Evolutionary conservation across 2,329 filamentous ascomycete genomes (phyloP).

Genomic region (Verticillium dahliae): DNA sequence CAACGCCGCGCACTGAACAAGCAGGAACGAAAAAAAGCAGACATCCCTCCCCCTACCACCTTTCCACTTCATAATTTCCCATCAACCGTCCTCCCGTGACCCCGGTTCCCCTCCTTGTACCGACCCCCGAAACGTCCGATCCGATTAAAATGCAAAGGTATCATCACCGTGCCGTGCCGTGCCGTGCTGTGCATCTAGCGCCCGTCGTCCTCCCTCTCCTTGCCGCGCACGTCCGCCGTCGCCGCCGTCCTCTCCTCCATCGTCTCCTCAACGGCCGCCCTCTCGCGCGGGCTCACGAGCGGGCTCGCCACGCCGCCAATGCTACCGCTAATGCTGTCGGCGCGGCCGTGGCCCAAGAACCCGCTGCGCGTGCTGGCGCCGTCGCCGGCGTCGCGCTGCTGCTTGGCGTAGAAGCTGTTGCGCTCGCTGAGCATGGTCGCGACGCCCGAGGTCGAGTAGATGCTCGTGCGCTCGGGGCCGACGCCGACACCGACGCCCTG

Average conservation of each 20-base stretch:
- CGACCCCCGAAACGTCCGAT: background rate
- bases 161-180: background rate
- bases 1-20: background rate
- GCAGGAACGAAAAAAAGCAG: background rate
- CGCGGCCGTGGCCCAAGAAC: slow-evolving; percentile 66
- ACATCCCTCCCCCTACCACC: background rate
- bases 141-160: background rate
- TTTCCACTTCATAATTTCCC: background rate
- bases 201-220: background rate
- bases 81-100: background rate
- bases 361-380: slow-evolving; percentile 75
- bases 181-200: background rate
- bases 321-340: slow-evolving; percentile 77
- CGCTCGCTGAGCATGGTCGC: slow-evolving; percentile 66
- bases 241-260: slow-evolving; percentile 12
- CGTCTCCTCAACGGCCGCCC: slow-evolving; percentile 21
- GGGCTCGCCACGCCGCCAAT: slow-evolving; percentile 58
- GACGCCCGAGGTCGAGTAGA: slow-evolving; percentile 72
- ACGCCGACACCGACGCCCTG: slow-evolving; percentile 26
- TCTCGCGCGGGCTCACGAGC: slow-evolving; percentile 46
- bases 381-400: slow-evolving; percentile 48
- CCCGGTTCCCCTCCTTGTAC: background rate
- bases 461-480: slow-evolving; percentile 60
- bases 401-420: slow-evolving; percentile 71
- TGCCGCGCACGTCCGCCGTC: background rate